Conservation (phyloP, 331 rosid genomes). For the Prunus yedoensis region DNA sequence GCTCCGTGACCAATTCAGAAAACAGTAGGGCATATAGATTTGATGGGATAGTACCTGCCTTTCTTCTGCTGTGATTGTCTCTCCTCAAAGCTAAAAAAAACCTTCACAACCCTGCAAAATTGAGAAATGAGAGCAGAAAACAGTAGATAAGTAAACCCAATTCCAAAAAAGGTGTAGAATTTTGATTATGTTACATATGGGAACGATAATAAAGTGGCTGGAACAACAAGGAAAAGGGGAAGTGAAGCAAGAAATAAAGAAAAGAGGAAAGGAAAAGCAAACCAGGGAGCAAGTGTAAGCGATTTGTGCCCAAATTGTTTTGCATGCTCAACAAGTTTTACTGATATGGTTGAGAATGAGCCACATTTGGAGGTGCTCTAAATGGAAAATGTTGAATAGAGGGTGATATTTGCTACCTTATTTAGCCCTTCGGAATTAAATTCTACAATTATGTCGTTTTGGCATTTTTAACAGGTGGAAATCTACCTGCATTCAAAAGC, state of each 20-base stretch:
- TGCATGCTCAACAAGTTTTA: background rate
- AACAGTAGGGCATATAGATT: background rate
- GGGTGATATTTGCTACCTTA: background rate
- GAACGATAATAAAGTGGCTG: background rate
- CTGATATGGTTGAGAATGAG: background rate
- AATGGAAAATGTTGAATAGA: background rate
- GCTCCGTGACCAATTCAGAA: background rate
- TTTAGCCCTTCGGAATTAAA: background rate
- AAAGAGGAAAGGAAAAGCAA: background rate
- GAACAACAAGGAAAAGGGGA: background rate
- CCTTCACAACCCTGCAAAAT: background rate
- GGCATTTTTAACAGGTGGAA: background rate
- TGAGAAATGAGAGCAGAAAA: background rate
- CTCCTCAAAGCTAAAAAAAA: background rate
- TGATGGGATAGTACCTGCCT: background rate
- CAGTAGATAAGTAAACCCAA: background rate
- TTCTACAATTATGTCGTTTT: background rate
- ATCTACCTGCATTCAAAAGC: background rate
- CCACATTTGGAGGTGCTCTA: background rate
- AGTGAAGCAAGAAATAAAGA: background rate
- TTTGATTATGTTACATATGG: too few relatives aligned
- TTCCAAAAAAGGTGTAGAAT: too few relatives aligned
- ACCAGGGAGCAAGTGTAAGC: background rate
- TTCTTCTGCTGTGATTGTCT: background rate
- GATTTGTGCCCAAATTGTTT: background rate